These are phyloP conservation scores for Lasiosphaeriaceae sp. DNA, from an alignment of 495 filamentous ascomycete genomes.

Conservation along the genomic window DNA sequence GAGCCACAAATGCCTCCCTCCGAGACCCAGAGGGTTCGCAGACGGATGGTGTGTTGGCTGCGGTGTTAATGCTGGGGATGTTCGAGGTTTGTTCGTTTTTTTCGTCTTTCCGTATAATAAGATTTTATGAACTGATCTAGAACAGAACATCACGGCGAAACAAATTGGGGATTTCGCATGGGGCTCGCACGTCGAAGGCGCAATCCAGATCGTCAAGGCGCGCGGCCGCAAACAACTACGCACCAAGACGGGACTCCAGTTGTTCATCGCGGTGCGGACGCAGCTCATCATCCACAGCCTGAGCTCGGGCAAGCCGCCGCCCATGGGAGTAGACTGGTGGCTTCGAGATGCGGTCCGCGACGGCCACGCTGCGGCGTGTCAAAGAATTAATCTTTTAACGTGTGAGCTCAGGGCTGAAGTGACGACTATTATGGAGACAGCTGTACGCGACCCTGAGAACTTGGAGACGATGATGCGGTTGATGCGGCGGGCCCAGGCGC, in stretches of 20 bases:
- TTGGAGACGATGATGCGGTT: conserved; percentile 36
- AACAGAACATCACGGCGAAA: conserved; percentile 37
- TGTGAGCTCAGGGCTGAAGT: conserved; percentile 46
- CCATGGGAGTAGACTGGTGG: conserved; percentile 53
- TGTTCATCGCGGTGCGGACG: conserved; percentile 50
- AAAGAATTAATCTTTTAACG: conserved; percentile 42
- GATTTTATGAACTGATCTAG: conserved; percentile 20
- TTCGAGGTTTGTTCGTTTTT: conserved; percentile 52
- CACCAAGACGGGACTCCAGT: conserved; percentile 41
- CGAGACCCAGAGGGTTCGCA: conserved; percentile 34
- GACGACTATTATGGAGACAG: conserved; percentile 31
- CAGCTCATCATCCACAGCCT: conserved; percentile 51
- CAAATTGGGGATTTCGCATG: conserved; percentile 45
- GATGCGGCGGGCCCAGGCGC: conserved; percentile 36
- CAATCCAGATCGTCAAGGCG: conserved; percentile 49
- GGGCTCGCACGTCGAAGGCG: conserved; percentile 53
- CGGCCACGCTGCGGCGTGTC: conserved; percentile 34
- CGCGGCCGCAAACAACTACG: conserved; percentile 48
- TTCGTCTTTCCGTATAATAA: conserved; percentile 32
- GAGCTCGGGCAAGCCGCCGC: conserved; percentile 38
- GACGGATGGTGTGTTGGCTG: conserved; percentile 38
- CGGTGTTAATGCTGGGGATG: conserved; percentile 59
- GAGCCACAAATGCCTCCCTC: conserved; percentile 50
- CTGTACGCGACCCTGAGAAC: conserved; percentile 32
- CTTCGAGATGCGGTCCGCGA: conserved; percentile 38